Base-by-base conservation (phyloP, 2,329 filamentous ascomycete genomes). In the Dothideomycetes sp. region DNA sequence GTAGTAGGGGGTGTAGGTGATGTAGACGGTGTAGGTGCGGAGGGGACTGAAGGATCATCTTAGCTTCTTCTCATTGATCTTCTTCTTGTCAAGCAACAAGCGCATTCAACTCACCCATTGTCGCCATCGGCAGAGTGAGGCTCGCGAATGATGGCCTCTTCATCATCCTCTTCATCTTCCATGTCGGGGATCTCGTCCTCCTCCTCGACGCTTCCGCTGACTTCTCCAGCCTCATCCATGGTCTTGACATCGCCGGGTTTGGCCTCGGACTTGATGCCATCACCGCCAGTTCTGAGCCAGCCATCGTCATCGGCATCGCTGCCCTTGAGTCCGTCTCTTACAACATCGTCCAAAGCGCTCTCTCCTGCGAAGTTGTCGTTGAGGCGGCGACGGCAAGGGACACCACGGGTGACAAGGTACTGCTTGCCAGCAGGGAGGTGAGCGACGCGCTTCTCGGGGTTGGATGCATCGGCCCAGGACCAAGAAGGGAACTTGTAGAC, bases 401-500 rank as follows among this genome's bases (percentile, higher is more conserved):
- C 88, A 43, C 91, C 89, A 44, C 89, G 82, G 9, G 91, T 95
- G 31, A 96, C 83, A 29, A 98, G 75, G 56, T 87, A 98, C 72
- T 98, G 91, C 67, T 96, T 98, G 37, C 83, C 85, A 0, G 79
- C 65, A 1, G 91, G 91, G 3, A 98, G 77, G 57, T 94, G 84
- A 48, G 70, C 68, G 40, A 84, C 84, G 47, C 87, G 81, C 60
- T 86, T 84, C 45, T 76, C 73, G 2, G 80, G 75, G n/a, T 79
- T 77, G 40, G 89, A 84, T 49, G 89, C 88, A 53, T 91, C 85
- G 49, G 83, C 79, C 91, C 91, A 98, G 36, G 85, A 83, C 91
- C 91, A 98, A 43, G 89, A 94, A 7, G 89, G 91, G 65, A 98
- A 98, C 69, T 95, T 96, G 78, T 93, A 94, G 56, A 94, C 88